phyloP scores from a whole-genome alignment of 208 protist species.

The Crithidia mellificae region DNA sequence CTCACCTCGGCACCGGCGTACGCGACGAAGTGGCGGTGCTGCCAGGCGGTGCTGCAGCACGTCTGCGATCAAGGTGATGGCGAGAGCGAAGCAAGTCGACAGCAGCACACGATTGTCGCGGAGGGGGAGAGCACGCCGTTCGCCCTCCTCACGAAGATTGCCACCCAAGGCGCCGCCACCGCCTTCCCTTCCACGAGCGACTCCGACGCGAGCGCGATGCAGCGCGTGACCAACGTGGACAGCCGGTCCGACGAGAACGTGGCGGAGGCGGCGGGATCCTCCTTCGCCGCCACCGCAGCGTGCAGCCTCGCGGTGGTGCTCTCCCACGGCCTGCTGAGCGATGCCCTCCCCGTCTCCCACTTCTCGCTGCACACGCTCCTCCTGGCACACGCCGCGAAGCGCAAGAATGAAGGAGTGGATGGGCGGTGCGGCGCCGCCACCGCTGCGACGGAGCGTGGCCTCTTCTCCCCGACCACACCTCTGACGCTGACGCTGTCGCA shows the following conservation, averaged over 20 bases:
- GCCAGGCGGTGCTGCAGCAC: constrained; percentile 18
- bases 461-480: not conserved
- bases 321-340: constrained; percentile 14
- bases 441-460: not conserved
- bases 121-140: not conserved
- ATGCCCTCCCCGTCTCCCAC: constrained; percentile 5
- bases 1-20: not conserved
- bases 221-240: not conserved
- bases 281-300: not conserved
- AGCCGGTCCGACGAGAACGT: not conserved
- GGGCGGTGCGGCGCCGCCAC: not conserved
- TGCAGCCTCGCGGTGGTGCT: constrained; percentile 16
- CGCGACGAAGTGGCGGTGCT: constrained; percentile 19
- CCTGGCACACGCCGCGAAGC: not conserved
- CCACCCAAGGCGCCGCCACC: not conserved
- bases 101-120: not conserved
- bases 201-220: not conserved
- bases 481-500: not conserved
- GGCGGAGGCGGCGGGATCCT: not conserved
- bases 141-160: constrained; percentile 7
- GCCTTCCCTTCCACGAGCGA: not conserved
- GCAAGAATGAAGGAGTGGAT: not conserved
- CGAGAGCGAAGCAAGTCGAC: constrained; percentile 1
- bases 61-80: constrained; percentile 16
- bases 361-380: not conserved